Percentiles rank a stretch among this genome's conserved stretches.
These are phyloP conservation scores for Hibiscus trionum DNA, from an alignment of 345 rosid species.

Conservation along the genomic window DNA sequence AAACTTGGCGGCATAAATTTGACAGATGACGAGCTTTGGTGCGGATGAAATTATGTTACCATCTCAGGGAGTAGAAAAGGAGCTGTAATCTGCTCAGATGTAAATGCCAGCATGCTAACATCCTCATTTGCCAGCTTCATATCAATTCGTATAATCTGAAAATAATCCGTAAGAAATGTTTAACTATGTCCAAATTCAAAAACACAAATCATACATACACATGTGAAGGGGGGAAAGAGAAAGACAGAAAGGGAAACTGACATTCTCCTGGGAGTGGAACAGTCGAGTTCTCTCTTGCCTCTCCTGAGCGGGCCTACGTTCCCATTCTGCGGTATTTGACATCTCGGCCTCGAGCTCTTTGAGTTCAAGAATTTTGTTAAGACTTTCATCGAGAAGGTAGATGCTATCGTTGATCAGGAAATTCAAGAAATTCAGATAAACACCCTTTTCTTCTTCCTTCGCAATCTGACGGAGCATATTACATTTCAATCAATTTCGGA, in stretches of 20 bases:
- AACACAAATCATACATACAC: background rate
- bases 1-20: background rate
- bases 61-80: constrained; percentile 99
- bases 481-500: background rate
- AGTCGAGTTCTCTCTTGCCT: constrained; percentile 92
- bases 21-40: background rate
- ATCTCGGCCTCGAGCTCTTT: constrained; percentile 95
- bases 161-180: constrained; percentile 8
- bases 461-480: constrained; percentile 62
- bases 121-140: constrained; percentile 99
- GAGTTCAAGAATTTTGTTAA: constrained; percentile 91
- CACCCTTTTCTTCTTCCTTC: constrained; percentile 98
- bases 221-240: background rate
- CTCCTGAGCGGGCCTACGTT: constrained; percentile 85
- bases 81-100: constrained; percentile 86
- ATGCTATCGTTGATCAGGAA: constrained; percentile 96
- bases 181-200: constrained; percentile 1
- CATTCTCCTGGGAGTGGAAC: constrained; percentile 95
- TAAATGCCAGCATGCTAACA: constrained; percentile 87
- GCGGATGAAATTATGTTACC: constrained; percentile 34
- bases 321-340: constrained; percentile 91
- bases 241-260: constrained; percentile 1
- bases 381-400: constrained; percentile 96
- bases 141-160: constrained; percentile 84
- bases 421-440: constrained; percentile 94